phyloP scores from a whole-genome alignment of 1,139 yeast genomes.

The Taphrina populina region DNA sequence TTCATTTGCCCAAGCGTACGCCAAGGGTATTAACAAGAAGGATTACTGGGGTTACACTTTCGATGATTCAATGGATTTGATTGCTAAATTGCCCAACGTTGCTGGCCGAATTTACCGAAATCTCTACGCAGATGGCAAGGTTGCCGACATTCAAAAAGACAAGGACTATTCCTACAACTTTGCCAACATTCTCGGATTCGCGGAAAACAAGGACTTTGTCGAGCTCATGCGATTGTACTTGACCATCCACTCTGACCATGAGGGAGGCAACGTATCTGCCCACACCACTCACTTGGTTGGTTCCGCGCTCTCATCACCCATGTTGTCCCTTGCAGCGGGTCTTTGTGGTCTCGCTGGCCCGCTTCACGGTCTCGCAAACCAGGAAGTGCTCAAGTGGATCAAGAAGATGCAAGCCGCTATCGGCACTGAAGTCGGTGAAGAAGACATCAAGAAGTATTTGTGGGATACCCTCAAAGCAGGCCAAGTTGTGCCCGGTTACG shows the following conservation, averaged over 20 bases:
- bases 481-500: conserved; percentile 97
- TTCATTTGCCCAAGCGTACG: conserved; percentile 63
- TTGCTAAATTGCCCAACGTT: conserved; percentile 87
- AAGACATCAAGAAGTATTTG: conserved; percentile 76
- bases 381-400: conserved; percentile 94
- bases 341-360: conserved; percentile 98
- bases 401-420: conserved; percentile 75
- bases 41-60: conserved; percentile 79
- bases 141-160: conserved; percentile 64
- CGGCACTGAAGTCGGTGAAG: conserved; percentile 68
- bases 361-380: conserved; percentile 96
- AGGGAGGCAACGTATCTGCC: conserved; percentile 98
- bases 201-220: conserved; percentile 73
- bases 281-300: conserved; percentile 97
- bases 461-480: conserved; percentile 91
- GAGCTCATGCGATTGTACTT: conserved; percentile 90
- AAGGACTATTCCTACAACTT: conserved; percentile 92
- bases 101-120: conserved; percentile 94
- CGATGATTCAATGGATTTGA: conserved; percentile 83
- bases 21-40: conserved; percentile 62
- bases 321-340: conserved; percentile 89
- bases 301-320: conserved; percentile 91
- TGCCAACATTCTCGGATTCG: conserved; percentile 79
- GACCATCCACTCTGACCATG: conserved; percentile 96
- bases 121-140: conserved; percentile 77